phyloP scores from a whole-genome alignment of 768 basidiomycete species.

The Lentinula detonsa region DNA sequence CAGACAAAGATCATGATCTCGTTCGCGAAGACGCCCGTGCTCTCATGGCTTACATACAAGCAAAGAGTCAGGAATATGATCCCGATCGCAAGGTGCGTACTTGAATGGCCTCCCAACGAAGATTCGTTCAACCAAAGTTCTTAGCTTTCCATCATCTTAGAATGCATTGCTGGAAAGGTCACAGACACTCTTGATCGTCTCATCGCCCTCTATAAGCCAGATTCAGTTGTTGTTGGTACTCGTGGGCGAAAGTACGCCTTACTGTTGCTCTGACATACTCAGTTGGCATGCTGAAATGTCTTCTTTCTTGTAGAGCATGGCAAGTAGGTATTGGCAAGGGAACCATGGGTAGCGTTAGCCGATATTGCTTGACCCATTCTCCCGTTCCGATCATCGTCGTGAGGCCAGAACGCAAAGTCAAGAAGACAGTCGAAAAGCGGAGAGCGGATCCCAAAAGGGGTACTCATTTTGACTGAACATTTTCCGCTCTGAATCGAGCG shows the following conservation, averaged over 20 bases:
- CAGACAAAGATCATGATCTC: constrained; percentile 71
- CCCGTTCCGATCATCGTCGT: constrained; percentile 88
- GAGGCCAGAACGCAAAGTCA: constrained; percentile 80
- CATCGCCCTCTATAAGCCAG: constrained; percentile 87
- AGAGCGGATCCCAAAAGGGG: constrained; percentile 86
- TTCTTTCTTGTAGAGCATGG: constrained; percentile 26
- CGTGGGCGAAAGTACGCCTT: constrained; percentile 54
- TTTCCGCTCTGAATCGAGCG: background rate
- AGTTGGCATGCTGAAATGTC: background rate
- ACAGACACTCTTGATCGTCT: constrained; percentile 88
- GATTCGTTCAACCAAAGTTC: background rate
- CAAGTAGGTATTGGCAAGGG: constrained; percentile 16
- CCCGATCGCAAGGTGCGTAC: constrained; percentile 62
- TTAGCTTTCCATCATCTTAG: constrained; percentile 84
- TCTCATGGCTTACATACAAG: constrained; percentile 74
- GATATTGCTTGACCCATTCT: constrained; percentile 20
- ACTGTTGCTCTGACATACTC: background rate
- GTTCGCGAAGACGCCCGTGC: constrained; percentile 83
- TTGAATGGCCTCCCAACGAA: background rate
- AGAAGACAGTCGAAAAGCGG: constrained; percentile 80
- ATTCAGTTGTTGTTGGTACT: constrained; percentile 90
- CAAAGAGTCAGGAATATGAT: constrained; percentile 73
- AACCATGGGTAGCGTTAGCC: constrained; percentile 45
- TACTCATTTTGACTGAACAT: constrained; percentile 57
- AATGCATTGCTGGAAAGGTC: constrained; percentile 89